Evolutionary conservation across 495 filamentous ascomycete species (phyloP).

Genomic region (Hypoxylon cercidicola): DNA sequence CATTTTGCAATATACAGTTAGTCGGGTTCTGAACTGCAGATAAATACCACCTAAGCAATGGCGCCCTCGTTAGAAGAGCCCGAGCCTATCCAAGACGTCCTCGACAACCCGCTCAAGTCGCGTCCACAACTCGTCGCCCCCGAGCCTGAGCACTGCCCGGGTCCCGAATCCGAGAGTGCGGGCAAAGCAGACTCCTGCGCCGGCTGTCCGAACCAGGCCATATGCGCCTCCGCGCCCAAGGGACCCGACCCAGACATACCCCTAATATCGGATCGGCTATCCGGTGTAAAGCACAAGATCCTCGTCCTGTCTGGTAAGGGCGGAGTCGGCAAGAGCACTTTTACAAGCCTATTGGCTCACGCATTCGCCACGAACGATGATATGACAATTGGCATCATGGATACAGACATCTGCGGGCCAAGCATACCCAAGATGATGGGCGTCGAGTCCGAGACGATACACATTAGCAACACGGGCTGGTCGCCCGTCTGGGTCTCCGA

Average conservation of each 20-base stretch:
- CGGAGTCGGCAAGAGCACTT: slow-evolving; percentile 95
- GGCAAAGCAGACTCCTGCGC: slow-evolving; percentile 89
- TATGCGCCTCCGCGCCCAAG: slow-evolving; percentile 94
- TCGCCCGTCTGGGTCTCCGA: slow-evolving; percentile 92
- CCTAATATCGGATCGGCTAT: slow-evolving; percentile 82
- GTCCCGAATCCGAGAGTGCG: slow-evolving; percentile 86
- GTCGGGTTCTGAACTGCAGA: not conserved
- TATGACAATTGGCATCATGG: slow-evolving; percentile 88
- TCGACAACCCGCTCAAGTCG: slow-evolving; percentile 74
- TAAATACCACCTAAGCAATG: slow-evolving; percentile 56
- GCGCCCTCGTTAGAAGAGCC: slow-evolving; percentile 77
- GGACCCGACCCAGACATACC: slow-evolving; percentile 95
- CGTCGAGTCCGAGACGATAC: slow-evolving; percentile 90
- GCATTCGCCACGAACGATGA: slow-evolving; percentile 83
- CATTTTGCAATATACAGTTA: slow-evolving; percentile 1
- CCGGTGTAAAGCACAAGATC: slow-evolving; percentile 87
- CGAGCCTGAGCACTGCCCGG: slow-evolving; percentile 96
- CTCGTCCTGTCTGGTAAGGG: slow-evolving; percentile 94
- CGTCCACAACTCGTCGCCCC: slow-evolving; percentile 88
- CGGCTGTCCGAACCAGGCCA: slow-evolving; percentile 93
- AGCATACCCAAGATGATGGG: slow-evolving; percentile 98
- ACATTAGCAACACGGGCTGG: slow-evolving; percentile 83
- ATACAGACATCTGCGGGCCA: slow-evolving; percentile 95
- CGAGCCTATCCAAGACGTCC: slow-evolving; percentile 67
- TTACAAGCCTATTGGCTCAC: slow-evolving; percentile 85